phyloP scores from a whole-genome alignment of 2,329 filamentous ascomycete species.

The Coniochaeta sp. region DNA sequence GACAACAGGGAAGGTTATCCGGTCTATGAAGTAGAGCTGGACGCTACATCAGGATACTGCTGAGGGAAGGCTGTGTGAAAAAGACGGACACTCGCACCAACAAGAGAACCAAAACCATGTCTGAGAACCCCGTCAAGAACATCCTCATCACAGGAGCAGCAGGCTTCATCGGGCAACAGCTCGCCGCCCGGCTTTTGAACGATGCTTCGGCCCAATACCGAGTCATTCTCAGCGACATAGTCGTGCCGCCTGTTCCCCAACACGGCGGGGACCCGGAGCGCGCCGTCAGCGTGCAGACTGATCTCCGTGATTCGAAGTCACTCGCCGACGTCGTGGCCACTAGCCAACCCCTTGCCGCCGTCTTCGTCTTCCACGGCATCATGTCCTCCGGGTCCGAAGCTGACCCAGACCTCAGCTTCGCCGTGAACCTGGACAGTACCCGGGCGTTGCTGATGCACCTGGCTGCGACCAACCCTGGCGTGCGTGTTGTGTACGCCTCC shows the following conservation, averaged over 20 bases:
- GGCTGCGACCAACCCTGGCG: slow-evolving; percentile 38
- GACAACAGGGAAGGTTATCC: not conserved
- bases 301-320: slow-evolving; percentile 31
- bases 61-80: no score
- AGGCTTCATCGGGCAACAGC: slow-evolving; percentile 26
- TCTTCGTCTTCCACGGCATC: slow-evolving; percentile 60
- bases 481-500: slow-evolving; percentile 53
- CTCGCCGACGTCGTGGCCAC: slow-evolving; percentile 32
- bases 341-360: slow-evolving; percentile 39
- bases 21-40: no score
- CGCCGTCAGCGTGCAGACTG: slow-evolving; percentile 41
- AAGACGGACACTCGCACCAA: not conserved
- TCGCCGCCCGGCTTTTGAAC: slow-evolving; percentile 32
- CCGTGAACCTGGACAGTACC: slow-evolving; percentile 55
- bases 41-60: no score
- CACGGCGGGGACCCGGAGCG: slow-evolving; percentile 41
- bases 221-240: slow-evolving; percentile 45
- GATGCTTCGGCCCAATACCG: slow-evolving; percentile 24
- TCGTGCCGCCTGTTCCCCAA: slow-evolving; percentile 41
- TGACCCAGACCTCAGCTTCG: slow-evolving; percentile 51
- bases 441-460: slow-evolving; percentile 44
- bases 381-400: slow-evolving; percentile 60
- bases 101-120: not conserved
- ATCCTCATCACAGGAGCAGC: slow-evolving; percentile 28
- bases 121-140: slow-evolving; percentile 8